These are phyloP conservation scores for Choricystis sp. DNA, from an alignment of 139 green algal genomes.

Conservation along the genomic window DNA sequence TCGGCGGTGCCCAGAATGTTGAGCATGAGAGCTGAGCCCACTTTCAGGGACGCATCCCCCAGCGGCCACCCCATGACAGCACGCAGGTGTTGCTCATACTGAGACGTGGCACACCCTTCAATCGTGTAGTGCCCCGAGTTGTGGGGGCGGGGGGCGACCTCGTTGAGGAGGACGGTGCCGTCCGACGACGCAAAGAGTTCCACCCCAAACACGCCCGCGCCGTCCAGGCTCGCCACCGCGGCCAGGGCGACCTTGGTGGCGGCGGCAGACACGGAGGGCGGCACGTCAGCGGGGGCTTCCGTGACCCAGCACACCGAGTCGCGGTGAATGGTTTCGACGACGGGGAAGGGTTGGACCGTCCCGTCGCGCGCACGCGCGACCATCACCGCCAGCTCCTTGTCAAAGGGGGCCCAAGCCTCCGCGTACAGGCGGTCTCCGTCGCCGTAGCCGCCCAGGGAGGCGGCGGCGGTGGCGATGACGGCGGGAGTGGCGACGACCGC, in stretches of 20 bases:
- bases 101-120: conserved; percentile 70
- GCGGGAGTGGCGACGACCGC: conserved; percentile 39
- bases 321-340: conserved; percentile 88
- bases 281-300: conserved; percentile 61
- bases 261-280: conserved; percentile 10
- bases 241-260: conserved; percentile 26
- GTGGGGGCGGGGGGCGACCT: conserved; percentile 90
- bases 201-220: conserved; percentile 91
- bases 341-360: conserved; percentile 50
- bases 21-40: conserved; percentile 38
- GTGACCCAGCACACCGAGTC: conserved; percentile 88
- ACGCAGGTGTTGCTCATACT: conserved; percentile 92
- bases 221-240: conserved; percentile 58
- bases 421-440: conserved; percentile 83
- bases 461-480: conserved; percentile 41
- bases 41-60: conserved; percentile 54
- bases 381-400: conserved; percentile 65
- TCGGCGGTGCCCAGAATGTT: conserved; percentile 63
- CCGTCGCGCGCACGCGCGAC: conserved; percentile 35
- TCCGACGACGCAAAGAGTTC: conserved; percentile 87
- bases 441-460: conserved; percentile 58
- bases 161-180: conserved; percentile 76
- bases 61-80: conserved; percentile 90
- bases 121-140: conserved; percentile 98
- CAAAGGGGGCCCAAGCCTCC: conserved; percentile 82